Evolutionary conservation across 2,329 filamentous ascomycete genomes (phyloP), one percentile per base, ranked within the genome.

Genomic region (Fusarium sp.): DNA sequence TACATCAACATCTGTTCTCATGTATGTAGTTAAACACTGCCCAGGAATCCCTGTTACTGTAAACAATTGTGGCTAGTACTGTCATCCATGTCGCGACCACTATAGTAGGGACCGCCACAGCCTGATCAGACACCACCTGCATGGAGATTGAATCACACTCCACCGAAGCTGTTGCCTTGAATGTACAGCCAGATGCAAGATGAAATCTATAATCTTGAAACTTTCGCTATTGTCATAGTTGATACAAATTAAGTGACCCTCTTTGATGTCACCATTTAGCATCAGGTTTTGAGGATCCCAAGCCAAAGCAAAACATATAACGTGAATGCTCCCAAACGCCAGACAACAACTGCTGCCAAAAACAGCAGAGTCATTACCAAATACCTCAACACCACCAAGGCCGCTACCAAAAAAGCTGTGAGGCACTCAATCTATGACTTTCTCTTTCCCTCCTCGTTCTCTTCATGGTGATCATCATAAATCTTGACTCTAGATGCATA

Each of bases 401-500:
- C 58, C 38, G 39, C 36, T 33, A 39, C 41, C 55, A 56, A 60
- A 61, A 68, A 47, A 39, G 48, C 36, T 65, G 51, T 44, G 42
- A 64, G 72, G 59, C 55, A 17, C 42, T 58, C 55, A 51, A 41
- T 72, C 75, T 77, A 78, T 61, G 69, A 72, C 44, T 54, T 42
- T 31, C 54, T 26, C 72, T 66, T 54, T 75, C 72, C 61, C 38
- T 62, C 63, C 15, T 94, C 90, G 66, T 96, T 93, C 35, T 48
- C 31, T 39, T 68, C 49, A 67, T 75, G 61, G 41, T 63, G 63
- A n/a, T 94, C 91, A 66, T 96, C 93, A 75, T 90, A 93, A 51
- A 98, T 91, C 84, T 94, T 91, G 33, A 98, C 94, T 77, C 91
- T 94, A 39, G 92, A 91, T 1, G 95, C 91, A 81, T 98, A 98